A percentile compares a stretch with the other conserved stretches of the same genome.
Conservation (phyloP, 257 asterid species). For the Apocynum venetum region DNA sequence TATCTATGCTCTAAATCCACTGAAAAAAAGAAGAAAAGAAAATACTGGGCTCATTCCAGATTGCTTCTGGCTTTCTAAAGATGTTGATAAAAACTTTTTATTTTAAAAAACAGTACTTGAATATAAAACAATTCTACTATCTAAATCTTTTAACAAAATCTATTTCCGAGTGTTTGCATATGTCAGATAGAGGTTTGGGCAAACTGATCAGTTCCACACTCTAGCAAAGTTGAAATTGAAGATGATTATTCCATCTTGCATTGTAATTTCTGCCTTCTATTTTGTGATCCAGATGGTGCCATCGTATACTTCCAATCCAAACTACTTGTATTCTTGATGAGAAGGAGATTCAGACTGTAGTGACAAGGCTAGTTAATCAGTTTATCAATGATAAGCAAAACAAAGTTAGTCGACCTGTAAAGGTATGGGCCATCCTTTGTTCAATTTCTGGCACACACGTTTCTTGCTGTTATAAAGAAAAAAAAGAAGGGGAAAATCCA, state of each 20-base stretch:
- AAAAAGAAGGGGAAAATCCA: not conserved
- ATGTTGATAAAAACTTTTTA: too few relatives aligned
- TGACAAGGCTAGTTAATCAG: slow-evolving; percentile 34
- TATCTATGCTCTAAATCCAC: too few relatives aligned
- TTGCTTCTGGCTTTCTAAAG: too few relatives aligned
- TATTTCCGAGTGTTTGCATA: not conserved
- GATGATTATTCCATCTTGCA: not conserved
- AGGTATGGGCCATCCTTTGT: slow-evolving; percentile 25
- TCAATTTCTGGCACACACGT: not conserved
- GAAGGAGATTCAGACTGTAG: slow-evolving; percentile 30
- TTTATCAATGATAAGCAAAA: slow-evolving; percentile 24
- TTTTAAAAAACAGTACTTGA: too few relatives aligned
- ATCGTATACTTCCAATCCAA: slow-evolving; percentile 50
- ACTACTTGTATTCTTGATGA: slow-evolving; percentile 39
- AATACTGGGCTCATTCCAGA: too few relatives aligned
- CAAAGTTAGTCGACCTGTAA: slow-evolving; percentile 25
- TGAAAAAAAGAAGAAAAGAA: too few relatives aligned
- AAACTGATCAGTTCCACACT: not conserved
- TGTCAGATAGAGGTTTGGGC: not conserved
- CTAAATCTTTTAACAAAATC: not conserved
- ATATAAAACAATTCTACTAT: not conserved
- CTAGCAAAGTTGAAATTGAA: not conserved
- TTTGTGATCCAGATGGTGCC: slow-evolving; percentile 43
- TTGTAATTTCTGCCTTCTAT: slow-evolving; percentile 4
- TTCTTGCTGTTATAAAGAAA: not conserved